These are phyloP conservation scores for Globisporangium apiculatum DNA, from an alignment of 352 stramenopile species.

Conservation along the genomic window DNA sequence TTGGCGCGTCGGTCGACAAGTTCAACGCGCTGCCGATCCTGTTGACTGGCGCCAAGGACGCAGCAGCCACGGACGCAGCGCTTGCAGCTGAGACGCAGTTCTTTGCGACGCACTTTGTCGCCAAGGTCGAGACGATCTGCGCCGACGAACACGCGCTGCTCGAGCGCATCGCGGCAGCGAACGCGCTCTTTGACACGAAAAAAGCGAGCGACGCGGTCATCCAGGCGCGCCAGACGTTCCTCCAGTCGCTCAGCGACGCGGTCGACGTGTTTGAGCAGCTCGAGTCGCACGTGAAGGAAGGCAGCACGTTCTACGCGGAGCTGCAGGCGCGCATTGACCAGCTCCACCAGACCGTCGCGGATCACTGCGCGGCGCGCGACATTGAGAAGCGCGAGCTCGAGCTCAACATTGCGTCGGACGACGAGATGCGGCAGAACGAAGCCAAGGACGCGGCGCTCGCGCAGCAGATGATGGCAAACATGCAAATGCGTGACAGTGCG, in stretches of 20 bases:
- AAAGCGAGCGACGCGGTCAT: conserved; percentile 52
- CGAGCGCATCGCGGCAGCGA: conserved; percentile 29
- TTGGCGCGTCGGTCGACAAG: conserved; percentile 44
- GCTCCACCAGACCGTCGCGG: conserved; percentile 63
- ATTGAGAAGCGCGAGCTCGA: conserved; percentile 70
- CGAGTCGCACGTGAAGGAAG: conserved; percentile 67
- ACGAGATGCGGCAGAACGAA: conserved; percentile 47
- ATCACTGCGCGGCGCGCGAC: conserved; percentile 61
- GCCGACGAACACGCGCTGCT: conserved; percentile 40
- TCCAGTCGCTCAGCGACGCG: conserved; percentile 54
- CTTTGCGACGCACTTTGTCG: conserved; percentile 52
- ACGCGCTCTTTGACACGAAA: conserved; percentile 50
- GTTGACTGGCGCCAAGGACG: conserved; percentile 21
- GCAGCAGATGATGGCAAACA: conserved; percentile 69
- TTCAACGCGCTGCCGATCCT: conserved; percentile 51
- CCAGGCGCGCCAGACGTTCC: conserved; percentile 41
- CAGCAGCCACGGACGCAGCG: conserved; percentile 20
- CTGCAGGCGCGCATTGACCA: conserved; percentile 45
- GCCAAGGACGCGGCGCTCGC: conserved; percentile 42
- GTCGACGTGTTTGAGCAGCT: conserved; percentile 76
- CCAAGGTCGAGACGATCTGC: conserved; percentile 44
- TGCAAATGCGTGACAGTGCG: conserved; percentile 27
- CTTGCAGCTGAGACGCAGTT: conserved; percentile 51
- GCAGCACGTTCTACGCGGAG: conserved; percentile 58
- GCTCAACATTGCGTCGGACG: conserved; percentile 48